phyloP scores from a whole-genome alignment of 176 grass and related monocot genomes.

The Canna indica region DNA sequence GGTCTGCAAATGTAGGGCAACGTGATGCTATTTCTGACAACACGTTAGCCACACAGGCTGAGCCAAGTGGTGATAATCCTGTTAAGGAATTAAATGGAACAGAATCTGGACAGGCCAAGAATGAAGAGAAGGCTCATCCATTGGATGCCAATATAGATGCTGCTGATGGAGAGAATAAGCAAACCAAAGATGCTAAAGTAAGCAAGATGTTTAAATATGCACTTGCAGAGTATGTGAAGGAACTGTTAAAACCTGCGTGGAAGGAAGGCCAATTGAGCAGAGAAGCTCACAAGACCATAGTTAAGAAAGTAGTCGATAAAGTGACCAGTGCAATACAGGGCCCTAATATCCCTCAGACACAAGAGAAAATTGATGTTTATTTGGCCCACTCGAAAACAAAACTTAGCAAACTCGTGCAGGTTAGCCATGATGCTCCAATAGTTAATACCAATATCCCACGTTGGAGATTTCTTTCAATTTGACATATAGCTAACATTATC shows the following conservation, averaged over 20 bases:
- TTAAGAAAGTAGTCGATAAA: constrained; percentile 97
- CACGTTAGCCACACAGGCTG: constrained; percentile 9
- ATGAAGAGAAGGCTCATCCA: constrained; percentile 25
- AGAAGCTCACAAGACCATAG: constrained; percentile 86
- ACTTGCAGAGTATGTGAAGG: constrained; percentile 84
- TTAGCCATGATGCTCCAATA: constrained; percentile 9
- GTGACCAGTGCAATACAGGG: constrained; percentile 62
- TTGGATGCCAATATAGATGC: constrained; percentile 33
- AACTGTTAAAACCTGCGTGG: constrained; percentile 82
- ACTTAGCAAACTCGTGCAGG: constrained; percentile 84
- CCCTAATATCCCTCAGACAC: constrained; percentile 53
- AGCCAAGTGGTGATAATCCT: constrained; percentile 8
- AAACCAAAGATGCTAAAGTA: constrained; percentile 60
- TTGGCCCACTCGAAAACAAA: constrained; percentile 73
- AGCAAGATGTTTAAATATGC: constrained; percentile 77
- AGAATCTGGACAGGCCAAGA: constrained; percentile 32
- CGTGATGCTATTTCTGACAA: constrained; percentile 27
- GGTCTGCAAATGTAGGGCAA: constrained; percentile 32
- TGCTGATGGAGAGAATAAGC: constrained; percentile 46
- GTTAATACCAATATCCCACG: not conserved
- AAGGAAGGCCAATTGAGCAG: constrained; percentile 91
- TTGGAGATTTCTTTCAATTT: not conserved
- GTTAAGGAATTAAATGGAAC: constrained; percentile 29
- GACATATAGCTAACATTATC: not conserved
- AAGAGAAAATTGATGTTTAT: constrained; percentile 90